Conservation (phyloP, 2,329 filamentous ascomycete genomes). For the Xylogone sp. region DNA sequence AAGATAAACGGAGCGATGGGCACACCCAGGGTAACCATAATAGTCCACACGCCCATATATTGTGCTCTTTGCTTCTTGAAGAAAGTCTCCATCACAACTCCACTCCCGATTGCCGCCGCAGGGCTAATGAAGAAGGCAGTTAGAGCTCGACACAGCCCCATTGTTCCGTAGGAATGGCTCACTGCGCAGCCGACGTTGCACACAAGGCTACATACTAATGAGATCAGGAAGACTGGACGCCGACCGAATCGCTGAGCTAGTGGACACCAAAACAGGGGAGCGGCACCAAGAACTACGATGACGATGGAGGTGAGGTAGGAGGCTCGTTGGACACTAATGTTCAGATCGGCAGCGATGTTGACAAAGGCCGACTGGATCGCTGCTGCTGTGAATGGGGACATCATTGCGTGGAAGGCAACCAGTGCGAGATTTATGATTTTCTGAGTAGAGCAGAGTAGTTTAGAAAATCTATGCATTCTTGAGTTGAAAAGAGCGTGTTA, state of each 20-base stretch:
- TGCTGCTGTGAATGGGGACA: constrained; percentile 48
- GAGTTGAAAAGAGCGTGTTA: too few relatives aligned
- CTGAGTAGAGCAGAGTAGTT: constrained; percentile 19
- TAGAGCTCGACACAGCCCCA: constrained; percentile 44
- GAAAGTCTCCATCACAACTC: constrained; percentile 51
- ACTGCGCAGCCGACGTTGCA: constrained; percentile 51
- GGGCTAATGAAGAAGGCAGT: constrained; percentile 51
- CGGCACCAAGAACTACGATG: constrained; percentile 47
- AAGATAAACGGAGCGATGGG: constrained; percentile 25
- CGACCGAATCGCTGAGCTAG: constrained; percentile 47
- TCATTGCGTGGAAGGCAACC: constrained; percentile 48
- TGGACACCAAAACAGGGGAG: constrained; percentile 49
- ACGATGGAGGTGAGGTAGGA: constrained; percentile 48
- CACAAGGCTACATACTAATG: constrained; percentile 37
- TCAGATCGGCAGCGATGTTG: constrained; percentile 41
- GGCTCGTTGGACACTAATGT: constrained; percentile 36
- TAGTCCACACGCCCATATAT: constrained; percentile 53
- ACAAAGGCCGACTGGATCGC: constrained; percentile 47
- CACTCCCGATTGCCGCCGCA: constrained; percentile 48
- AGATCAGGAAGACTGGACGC: constrained; percentile 44
- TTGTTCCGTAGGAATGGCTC: constrained; percentile 40
- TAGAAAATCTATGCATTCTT: neutral
- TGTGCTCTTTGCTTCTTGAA: constrained; percentile 48
- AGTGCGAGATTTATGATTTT: constrained; percentile 44
- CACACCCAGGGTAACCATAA: constrained; percentile 12